Conservation (phyloP, 352 stramenopile species). For the Globisporangium recalcitrans region DNA sequence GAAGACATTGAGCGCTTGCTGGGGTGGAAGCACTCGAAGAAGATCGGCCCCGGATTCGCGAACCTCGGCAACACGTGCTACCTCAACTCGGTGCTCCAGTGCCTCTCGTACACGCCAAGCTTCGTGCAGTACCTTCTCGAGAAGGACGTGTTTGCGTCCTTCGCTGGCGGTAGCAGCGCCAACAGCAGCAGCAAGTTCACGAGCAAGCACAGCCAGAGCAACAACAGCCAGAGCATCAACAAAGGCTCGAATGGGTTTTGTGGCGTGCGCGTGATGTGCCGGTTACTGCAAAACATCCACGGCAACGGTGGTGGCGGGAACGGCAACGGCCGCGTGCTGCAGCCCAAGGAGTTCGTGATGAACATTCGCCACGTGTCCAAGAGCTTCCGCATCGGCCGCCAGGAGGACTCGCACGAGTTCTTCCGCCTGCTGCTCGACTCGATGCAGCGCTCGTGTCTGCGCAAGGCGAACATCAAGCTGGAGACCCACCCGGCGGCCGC, state of each 20-base stretch:
- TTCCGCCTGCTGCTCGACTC: slow-evolving; percentile 84
- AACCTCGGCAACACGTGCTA: slow-evolving; percentile 96
- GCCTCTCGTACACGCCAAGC: slow-evolving; percentile 70
- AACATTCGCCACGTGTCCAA: slow-evolving; percentile 84
- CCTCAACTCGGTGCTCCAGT: slow-evolving; percentile 92
- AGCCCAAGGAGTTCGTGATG: slow-evolving; percentile 79
- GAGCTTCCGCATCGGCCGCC: slow-evolving; percentile 80
- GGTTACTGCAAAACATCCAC: slow-evolving; percentile 65
- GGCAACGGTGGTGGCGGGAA: slow-evolving; percentile 12
- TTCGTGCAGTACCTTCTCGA: slow-evolving; percentile 88
- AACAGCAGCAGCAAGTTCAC: slow-evolving; percentile 17
- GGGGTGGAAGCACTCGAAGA: slow-evolving; percentile 55
- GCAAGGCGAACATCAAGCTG: slow-evolving; percentile 65
- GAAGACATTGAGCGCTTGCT: slow-evolving; percentile 51
- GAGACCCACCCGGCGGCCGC: slow-evolving; percentile 46
- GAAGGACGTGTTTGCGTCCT: slow-evolving; percentile 40
- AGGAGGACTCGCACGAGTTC: slow-evolving; percentile 92
- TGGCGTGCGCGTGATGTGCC: slow-evolving; percentile 54
- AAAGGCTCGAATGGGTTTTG: slow-evolving; percentile 33
- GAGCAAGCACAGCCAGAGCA: slow-evolving; percentile 22
- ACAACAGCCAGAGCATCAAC: slow-evolving; percentile 17
- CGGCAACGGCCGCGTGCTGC: slow-evolving; percentile 40
- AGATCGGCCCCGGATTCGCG: slow-evolving; percentile 75
- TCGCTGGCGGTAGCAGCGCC: slow-evolving; percentile 17
- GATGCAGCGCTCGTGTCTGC: slow-evolving; percentile 78